Base-by-base conservation (phyloP, 2,329 filamentous ascomycete species). In the Arachnomyces sp. region DNA sequence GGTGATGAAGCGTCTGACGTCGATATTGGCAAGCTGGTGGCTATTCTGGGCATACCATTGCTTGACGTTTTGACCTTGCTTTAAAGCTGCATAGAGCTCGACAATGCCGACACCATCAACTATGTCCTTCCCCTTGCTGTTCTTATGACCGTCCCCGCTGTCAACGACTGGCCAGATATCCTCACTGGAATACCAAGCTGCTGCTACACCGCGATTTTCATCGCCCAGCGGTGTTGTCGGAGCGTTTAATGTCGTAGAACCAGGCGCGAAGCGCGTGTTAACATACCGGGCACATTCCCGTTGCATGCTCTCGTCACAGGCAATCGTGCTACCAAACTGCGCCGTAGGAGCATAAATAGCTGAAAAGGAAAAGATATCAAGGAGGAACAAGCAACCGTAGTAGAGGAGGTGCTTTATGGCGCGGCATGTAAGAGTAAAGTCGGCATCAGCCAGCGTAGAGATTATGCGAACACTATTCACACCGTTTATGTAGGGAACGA, bases 361-460 rank as follows among this genome's bases (percentile, higher is more conserved):
- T 25, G 81, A 75, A 60, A 96, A 98, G 60, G 92, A 88, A 70
- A 96, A 96, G 52, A 95, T 85, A 65, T 98, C 92, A 8, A 96
- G 77, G 39, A 96, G 76, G 17, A 95, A 73, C 28, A 95, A 77
- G 54, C 87, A 90, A 56, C 90, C 86, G 63, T 96, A 95, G 69
- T 93, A 94, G 17, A 96, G 74, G 7, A 98, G 74, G 60, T 96
- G 90, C 47, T 86, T 82, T 42, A 96, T 76, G 6, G 88, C 89
- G 38, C 87, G 82, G 55, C 86, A 85, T 41, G 89, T 86, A 16
- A 98, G 78, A 36, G 84, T 83, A 36, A 94, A 75, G 44, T 93
- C 88, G 7, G 92, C 86, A 54, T 94, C 86, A 34, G 90, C 87
- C 16, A 84, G 74, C 50, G 83, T 78, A 11, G 92, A 84, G 53